phyloP scores from a whole-genome alignment of 208 protist genomes.

The Hexamita inflata region DNA sequence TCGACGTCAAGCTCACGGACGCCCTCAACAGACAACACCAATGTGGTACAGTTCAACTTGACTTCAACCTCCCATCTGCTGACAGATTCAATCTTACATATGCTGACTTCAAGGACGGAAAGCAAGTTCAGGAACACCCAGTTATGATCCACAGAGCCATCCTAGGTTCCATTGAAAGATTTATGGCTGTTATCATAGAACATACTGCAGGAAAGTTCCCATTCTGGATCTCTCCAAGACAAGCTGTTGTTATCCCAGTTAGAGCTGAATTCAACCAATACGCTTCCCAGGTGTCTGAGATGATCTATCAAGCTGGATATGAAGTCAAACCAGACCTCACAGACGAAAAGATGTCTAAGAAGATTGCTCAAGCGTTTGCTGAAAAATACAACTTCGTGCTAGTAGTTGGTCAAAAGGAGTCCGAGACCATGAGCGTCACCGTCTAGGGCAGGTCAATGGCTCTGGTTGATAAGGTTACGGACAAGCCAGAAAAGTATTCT shows the following conservation, averaged over 20 bases:
- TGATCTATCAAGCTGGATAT: background rate
- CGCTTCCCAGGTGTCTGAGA: background rate
- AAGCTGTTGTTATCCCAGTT: slow-evolving; percentile 29
- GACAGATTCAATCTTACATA: slow-evolving; percentile 85
- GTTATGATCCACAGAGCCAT: slow-evolving; percentile 49
- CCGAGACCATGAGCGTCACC: background rate
- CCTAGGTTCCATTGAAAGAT: slow-evolving; percentile 45
- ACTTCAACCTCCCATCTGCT: slow-evolving; percentile 86
- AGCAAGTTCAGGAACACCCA: slow-evolving; percentile 47
- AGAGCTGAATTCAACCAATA: slow-evolving; percentile 21
- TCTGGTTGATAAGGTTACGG: too few species aligned
- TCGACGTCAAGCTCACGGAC: slow-evolving; percentile 83
- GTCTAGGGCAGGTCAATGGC: too few species aligned
- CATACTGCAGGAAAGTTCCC: slow-evolving; percentile 40
- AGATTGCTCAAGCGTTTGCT: slow-evolving; percentile 25
- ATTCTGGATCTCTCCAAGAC: slow-evolving; percentile 44
- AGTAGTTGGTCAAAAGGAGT: slow-evolving; percentile 39
- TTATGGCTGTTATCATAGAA: slow-evolving; percentile 43
- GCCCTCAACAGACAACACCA: slow-evolving; percentile 63
- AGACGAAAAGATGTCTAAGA: slow-evolving; percentile 30
- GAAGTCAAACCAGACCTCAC: slow-evolving; percentile 17
- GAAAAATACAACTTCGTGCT: slow-evolving; percentile 40
- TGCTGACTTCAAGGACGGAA: slow-evolving; percentile 32
- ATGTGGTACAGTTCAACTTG: slow-evolving; percentile 96
- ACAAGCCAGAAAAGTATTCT: too few species aligned